phyloP scores from a whole-genome alignment of 2,329 filamentous ascomycete genomes.

The Alternaria alternata region DNA sequence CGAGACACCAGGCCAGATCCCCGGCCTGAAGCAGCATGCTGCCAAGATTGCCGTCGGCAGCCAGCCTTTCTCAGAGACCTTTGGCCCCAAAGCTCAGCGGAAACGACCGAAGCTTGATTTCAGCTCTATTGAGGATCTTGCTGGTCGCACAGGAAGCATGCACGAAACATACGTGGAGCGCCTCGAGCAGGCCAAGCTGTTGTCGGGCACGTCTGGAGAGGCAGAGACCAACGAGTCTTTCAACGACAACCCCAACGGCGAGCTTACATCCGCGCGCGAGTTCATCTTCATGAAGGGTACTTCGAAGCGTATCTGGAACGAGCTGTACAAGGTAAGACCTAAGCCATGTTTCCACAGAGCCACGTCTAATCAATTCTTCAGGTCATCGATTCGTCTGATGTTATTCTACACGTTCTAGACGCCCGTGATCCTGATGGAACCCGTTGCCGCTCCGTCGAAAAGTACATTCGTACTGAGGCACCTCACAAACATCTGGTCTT shows the following conservation, averaged over 20 bases:
- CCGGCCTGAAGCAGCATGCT: constrained; percentile 89
- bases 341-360: neutral
- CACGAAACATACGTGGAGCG: constrained; percentile 83
- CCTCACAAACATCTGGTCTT: constrained; percentile 96
- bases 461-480: constrained; percentile 91
- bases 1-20: constrained; percentile 73
- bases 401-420: constrained; percentile 72
- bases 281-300: constrained; percentile 95
- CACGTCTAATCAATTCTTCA: neutral
- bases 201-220: constrained; percentile 73
- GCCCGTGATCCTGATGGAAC: constrained; percentile 67
- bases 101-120: constrained; percentile 92
- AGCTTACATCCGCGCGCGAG: constrained; percentile 57
- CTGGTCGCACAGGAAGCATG: constrained; percentile 78
- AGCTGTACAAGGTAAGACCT: constrained; percentile 80
- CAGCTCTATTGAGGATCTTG: constrained; percentile 81
- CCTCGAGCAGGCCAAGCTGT: constrained; percentile 77
- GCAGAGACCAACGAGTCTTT: constrained; percentile 57
- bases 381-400: constrained; percentile 87
- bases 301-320: constrained; percentile 84
- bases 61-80: constrained; percentile 84
- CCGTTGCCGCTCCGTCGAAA: constrained; percentile 87
- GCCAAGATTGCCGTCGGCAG: constrained; percentile 94
- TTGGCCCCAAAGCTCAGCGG: constrained; percentile 90
- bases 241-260: constrained; percentile 48